A percentile compares a stretch with the other conserved stretches of the same genome.
These are phyloP conservation scores for Botryotinia narcissicola DNA, from an alignment of 2,329 filamentous ascomycete species.

Conservation along the genomic window DNA sequence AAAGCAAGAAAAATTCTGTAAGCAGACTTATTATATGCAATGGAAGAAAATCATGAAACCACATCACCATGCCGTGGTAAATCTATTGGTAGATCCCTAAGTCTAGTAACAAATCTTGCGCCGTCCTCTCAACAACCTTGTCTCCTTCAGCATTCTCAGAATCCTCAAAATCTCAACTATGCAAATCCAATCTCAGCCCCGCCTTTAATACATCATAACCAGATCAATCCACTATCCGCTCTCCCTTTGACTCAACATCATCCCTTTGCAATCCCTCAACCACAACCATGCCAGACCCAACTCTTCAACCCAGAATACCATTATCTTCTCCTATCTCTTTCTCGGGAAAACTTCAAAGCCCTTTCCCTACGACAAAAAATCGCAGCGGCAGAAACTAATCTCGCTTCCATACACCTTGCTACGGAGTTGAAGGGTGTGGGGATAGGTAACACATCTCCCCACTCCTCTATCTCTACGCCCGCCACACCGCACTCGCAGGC, in stretches of 20 bases:
- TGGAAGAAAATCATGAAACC: background rate
- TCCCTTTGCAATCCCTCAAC: conserved; percentile 32
- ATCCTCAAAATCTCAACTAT: background rate
- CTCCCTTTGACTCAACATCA: background rate
- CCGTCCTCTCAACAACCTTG: background rate
- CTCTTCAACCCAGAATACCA: conserved; percentile 45
- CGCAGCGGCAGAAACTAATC: conserved; percentile 40
- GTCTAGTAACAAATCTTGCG: background rate
- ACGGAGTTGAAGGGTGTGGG: background rate
- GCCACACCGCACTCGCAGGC: background rate
- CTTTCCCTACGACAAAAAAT: conserved; percentile 44
- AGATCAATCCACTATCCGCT: background rate
- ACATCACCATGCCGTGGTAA: background rate
- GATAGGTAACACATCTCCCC: background rate
- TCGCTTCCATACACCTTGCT: conserved; percentile 20
- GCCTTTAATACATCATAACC: background rate
- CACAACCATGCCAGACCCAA: background rate
- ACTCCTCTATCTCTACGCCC: background rate
- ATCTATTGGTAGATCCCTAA: background rate
- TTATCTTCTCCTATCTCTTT: conserved; percentile 46
- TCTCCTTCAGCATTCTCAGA: background rate
- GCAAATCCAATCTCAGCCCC: background rate
- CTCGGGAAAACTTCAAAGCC: conserved; percentile 43
- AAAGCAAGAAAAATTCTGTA: background rate
- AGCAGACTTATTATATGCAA: background rate